Conservation (phyloP, 495 filamentous ascomycete genomes). For the Pyrenula aspistea region DNA sequence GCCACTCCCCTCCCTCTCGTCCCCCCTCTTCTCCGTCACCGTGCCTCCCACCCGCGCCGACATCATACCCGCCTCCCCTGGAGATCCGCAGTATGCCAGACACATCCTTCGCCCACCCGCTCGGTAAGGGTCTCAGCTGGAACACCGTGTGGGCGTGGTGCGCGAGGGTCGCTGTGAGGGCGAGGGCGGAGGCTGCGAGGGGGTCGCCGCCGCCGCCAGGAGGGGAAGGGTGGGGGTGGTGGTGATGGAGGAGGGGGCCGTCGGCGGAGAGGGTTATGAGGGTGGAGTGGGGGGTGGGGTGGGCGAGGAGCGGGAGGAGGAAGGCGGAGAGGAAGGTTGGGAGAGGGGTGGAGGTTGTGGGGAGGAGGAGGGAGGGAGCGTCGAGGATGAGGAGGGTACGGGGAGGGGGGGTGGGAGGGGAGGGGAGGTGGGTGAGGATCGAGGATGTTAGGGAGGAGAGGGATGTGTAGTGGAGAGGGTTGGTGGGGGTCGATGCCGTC, state of each 20-base stretch:
- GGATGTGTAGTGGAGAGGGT: constrained; percentile 4
- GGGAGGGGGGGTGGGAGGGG: not conserved
- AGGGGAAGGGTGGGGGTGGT: no score
- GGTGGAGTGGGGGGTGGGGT: constrained; percentile 33
- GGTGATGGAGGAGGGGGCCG: constrained; percentile 46
- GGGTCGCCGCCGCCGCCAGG: constrained; percentile 18
- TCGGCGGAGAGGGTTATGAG: constrained; percentile 61
- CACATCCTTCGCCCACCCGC: constrained; percentile 77
- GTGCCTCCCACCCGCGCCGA: constrained; percentile 5
- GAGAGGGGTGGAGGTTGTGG: not conserved
- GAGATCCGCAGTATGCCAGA: constrained; percentile 79
- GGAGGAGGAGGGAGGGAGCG: constrained; percentile 35
- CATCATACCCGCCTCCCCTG: constrained; percentile 32
- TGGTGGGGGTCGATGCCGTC: not conserved
- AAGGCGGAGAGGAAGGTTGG: constrained; percentile 2
- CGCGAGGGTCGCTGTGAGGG: constrained; percentile 49
- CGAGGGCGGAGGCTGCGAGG: constrained; percentile 44
- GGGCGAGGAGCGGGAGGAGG: constrained; percentile 7
- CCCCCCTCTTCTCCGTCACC: constrained; percentile 14
- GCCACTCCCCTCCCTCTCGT: constrained; percentile 53
- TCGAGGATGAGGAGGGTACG: constrained; percentile 32
- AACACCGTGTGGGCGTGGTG: constrained; percentile 61
- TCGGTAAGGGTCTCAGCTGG: constrained; percentile 64
- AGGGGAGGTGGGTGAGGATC: not conserved
- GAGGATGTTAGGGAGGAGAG: not conserved